phyloP scores from a whole-genome alignment of 495 filamentous ascomycete species.

The Aspergillus nanangensis region DNA sequence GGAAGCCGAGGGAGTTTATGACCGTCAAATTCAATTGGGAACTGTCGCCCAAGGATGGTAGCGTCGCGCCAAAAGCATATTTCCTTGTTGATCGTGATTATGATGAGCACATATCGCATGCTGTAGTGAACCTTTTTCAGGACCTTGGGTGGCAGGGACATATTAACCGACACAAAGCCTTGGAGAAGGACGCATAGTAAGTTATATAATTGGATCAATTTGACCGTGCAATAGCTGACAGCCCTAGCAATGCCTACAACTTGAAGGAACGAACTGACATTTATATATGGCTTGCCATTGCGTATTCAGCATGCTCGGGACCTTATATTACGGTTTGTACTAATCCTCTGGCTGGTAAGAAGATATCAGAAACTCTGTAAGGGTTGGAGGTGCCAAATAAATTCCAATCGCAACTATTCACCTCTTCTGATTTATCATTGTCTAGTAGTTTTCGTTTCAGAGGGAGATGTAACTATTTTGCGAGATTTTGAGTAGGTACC shows the following conservation, averaged over 20 bases:
- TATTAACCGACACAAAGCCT: background rate
- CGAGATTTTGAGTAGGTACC: too few relatives aligned
- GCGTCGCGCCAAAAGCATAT: background rate
- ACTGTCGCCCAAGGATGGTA: background rate
- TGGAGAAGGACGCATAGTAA: background rate
- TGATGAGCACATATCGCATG: background rate
- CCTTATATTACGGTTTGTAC: background rate
- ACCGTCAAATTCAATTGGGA: background rate
- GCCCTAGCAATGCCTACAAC: background rate
- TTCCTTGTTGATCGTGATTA: background rate
- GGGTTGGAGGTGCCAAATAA: too few relatives aligned
- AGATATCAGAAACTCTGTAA: too few relatives aligned
- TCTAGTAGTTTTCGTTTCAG: too few relatives aligned
- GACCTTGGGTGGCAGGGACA: background rate
- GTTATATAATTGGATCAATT: background rate
- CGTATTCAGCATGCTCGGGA: background rate
- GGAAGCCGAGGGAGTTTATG: background rate
- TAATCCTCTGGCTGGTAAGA: background rate
- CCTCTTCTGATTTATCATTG: too few relatives aligned
- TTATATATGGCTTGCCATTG: background rate
- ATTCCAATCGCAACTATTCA: too few relatives aligned
- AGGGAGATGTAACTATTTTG: too few relatives aligned
- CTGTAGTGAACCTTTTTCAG: background rate
- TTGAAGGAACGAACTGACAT: background rate
- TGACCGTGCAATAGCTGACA: background rate